Conservation (phyloP, 1,284 basidiomycete species). For the Rhodofomes roseus region DNA sequence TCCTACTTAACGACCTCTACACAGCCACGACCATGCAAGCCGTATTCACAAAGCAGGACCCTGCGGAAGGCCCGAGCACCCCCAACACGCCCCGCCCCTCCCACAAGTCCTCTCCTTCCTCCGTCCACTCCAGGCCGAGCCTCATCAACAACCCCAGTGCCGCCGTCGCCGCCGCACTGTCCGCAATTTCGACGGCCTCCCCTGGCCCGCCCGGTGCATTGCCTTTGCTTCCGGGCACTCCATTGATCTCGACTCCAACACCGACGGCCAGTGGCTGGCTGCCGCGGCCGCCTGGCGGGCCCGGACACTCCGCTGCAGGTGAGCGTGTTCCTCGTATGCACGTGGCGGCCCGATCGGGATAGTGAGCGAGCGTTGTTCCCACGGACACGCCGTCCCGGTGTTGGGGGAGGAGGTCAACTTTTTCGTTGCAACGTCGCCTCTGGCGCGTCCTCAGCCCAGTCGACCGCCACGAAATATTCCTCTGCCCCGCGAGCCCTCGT, state of each 20-base stretch:
- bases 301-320: background rate
- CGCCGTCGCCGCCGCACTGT: background rate
- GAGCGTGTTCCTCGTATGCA: conserved; percentile 9
- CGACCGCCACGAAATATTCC: background rate
- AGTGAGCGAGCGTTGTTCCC: conserved; percentile 17
- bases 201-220: background rate
- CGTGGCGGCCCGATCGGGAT: conserved; percentile 9
- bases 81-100: conserved; percentile 5
- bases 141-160: background rate
- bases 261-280: background rate
- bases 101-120: background rate
- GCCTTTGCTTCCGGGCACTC: background rate
- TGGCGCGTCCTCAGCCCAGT: conserved; percentile 12
- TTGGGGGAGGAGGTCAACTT: conserved; percentile 3
- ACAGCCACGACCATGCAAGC: conserved; percentile 2
- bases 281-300: background rate
- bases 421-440: conserved; percentile 12
- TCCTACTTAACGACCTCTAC: background rate
- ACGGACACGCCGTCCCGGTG: conserved; percentile 10
- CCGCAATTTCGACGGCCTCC: background rate
- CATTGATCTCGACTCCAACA: background rate
- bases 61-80: background rate
- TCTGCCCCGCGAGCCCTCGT: background rate
- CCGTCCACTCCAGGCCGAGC: background rate
- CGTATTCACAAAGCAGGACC: background rate